Evolutionary conservation across 2,329 filamentous ascomycete species (phyloP).

Genomic region (Thelonectria rubi): DNA sequence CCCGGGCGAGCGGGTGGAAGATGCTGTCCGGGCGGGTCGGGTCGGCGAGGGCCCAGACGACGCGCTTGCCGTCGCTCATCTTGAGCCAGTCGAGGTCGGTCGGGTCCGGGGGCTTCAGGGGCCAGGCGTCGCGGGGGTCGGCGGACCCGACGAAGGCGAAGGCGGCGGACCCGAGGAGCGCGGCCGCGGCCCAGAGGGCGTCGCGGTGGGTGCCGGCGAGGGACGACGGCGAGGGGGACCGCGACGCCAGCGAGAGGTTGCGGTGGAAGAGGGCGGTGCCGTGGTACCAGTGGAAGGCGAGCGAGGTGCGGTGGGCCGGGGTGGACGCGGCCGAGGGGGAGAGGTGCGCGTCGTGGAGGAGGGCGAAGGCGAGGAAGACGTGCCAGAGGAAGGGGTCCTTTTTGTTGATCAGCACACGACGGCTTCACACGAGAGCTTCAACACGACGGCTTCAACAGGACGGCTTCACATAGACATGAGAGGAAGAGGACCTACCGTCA

Average conservation of each 20-base stretch:
- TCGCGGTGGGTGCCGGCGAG: slow-evolving; percentile 52
- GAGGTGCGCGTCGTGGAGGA: slow-evolving; percentile 62
- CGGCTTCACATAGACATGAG: too few relatives aligned
- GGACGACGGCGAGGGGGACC: slow-evolving; percentile 38
- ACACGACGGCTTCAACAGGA: too few relatives aligned
- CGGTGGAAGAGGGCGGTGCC: slow-evolving; percentile 56
- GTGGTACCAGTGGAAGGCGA: slow-evolving; percentile 58
- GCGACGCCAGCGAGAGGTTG: slow-evolving; percentile 48
- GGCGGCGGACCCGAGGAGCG: slow-evolving; percentile 56
- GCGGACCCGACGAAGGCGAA: slow-evolving; percentile 56
- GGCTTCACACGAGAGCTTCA: background rate
- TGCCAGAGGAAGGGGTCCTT: slow-evolving; percentile 65
- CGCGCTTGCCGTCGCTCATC: slow-evolving; percentile 64
- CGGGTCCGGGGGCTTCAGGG: slow-evolving; percentile 53
- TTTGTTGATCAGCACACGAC: too few relatives aligned
- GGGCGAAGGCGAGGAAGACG: slow-evolving; percentile 59
- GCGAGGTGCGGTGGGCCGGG: slow-evolving; percentile 43
- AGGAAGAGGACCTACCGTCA: slow-evolving; percentile 46
- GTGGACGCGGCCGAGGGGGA: slow-evolving; percentile 22
- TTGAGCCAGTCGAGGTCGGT: slow-evolving; percentile 66
- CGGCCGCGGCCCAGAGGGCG: slow-evolving; percentile 57
- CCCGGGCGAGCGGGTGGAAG: slow-evolving; percentile 48
- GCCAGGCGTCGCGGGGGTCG: slow-evolving; percentile 62
- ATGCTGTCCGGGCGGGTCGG: slow-evolving; percentile 57
- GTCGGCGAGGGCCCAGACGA: slow-evolving; percentile 61